These are phyloP conservation scores for Flammula alnicola DNA, from an alignment of 1,284 basidiomycete species.

Conservation along the genomic window DNA sequence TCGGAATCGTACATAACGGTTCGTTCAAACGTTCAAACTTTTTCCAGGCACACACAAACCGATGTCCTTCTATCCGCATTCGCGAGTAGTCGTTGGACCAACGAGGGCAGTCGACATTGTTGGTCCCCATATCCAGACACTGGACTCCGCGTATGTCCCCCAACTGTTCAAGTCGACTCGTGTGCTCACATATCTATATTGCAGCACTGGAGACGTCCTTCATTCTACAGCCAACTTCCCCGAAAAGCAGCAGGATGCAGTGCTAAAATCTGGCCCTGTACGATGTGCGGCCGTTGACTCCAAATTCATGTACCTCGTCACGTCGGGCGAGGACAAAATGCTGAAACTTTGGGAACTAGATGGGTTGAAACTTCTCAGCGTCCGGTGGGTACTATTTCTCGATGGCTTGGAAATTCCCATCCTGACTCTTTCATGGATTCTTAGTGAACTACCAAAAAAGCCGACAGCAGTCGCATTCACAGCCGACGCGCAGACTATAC, in stretches of 20 bases:
- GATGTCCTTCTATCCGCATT: constrained; percentile 49
- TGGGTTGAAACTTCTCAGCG: constrained; percentile 57
- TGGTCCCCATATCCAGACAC: constrained; percentile 64
- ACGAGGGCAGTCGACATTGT: constrained; percentile 47
- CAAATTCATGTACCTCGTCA: constrained; percentile 57
- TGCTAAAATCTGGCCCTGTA: constrained; percentile 60
- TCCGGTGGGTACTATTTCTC: constrained; percentile 53
- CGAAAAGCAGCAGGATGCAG: constrained; percentile 35
- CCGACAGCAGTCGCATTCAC: constrained; percentile 70
- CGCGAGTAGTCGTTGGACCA: constrained; percentile 45
- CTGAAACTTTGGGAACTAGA: constrained; percentile 76
- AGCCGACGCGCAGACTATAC: constrained; percentile 58
- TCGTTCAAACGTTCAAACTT: no score
- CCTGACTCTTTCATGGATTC: neutral
- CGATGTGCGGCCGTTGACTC: constrained; percentile 61
- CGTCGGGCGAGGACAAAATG: constrained; percentile 79
- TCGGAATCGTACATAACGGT: neutral
- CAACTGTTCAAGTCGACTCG: neutral
- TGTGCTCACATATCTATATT: constrained; percentile 4
- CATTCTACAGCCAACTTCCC: constrained; percentile 45
- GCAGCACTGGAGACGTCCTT: constrained; percentile 59
- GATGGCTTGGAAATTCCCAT: constrained; percentile 9
- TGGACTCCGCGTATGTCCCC: constrained; percentile 53
- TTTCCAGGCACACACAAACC: no score
- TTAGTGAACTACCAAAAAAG: constrained; percentile 77